These are phyloP conservation scores for Brassica cretica DNA, from an alignment of 345 rosid species.

Conservation along the genomic window DNA sequence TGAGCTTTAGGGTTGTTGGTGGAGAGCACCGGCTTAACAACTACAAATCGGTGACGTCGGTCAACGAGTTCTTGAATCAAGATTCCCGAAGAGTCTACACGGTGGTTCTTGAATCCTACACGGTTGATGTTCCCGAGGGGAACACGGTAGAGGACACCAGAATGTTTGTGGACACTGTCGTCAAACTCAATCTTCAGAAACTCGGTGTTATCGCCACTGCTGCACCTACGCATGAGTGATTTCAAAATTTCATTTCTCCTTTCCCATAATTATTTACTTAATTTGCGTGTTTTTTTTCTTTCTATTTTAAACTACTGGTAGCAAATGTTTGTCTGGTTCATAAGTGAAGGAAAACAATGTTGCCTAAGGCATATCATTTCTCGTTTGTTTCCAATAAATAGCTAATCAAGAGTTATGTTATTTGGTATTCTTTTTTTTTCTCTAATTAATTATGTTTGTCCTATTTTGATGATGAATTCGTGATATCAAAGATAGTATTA, in stretches of 20 bases:
- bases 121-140: slow-evolving; percentile 81
- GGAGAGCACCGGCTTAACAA: slow-evolving; percentile 81
- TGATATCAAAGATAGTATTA: not conserved
- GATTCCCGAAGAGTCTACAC: slow-evolving; percentile 52
- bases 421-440: not conserved
- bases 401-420: not conserved
- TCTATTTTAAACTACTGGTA: not conserved
- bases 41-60: slow-evolving; percentile 75
- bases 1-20: slow-evolving; percentile 81
- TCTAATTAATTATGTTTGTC: not conserved
- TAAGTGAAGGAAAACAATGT: not conserved
- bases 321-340: slow-evolving; percentile 2
- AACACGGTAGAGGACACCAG: slow-evolving; percentile 74
- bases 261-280: not conserved
- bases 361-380: not conserved
- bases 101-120: slow-evolving; percentile 72
- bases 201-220: slow-evolving; percentile 56
- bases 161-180: slow-evolving; percentile 90
- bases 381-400: slow-evolving; percentile 9
- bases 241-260: not conserved
- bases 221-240: slow-evolving; percentile 10
- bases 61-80: slow-evolving; percentile 53
- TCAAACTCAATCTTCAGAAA: slow-evolving; percentile 89
- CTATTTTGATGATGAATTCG: not conserved
- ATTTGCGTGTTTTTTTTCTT: not conserved